Evolutionary conservation across 306 rosid species (phyloP), one percentile per base, ranked within the genome.

Genomic region (Coriaria nepalensis): DNA sequence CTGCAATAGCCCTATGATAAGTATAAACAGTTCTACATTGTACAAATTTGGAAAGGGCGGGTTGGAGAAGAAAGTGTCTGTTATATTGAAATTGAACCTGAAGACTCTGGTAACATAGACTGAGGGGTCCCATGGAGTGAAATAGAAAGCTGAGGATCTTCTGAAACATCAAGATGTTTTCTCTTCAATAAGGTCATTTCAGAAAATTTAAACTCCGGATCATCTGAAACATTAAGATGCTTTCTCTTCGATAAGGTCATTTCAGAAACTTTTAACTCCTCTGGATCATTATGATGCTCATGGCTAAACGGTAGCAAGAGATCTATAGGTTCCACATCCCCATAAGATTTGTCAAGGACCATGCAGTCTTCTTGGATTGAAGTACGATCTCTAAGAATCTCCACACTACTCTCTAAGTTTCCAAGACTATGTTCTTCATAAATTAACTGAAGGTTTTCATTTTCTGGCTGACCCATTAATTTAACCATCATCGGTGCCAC

Each of bases 371-470:
- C 68, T 49, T 6, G 36, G 55, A 69, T 12, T 33, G 43, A 20
- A 51, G 57, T 57, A 61, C 61, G 58, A 62, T 41, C 72, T 41
- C 38, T 70, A 58, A 66, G 63, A 52, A 62, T 72, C 76, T 67
- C 80, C 44, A 45, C 57, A 49, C 65, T 68, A 57, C 55, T 68
- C 48, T 39, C 58, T 47, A 51, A 58, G 54, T 14, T 57, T 45
- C 55, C 57, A 40, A 53, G 42, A 33, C 20, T 61, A 40, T 8
- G 35, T 37, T 49, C 69, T 65, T 60, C 73, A 33, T 44, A 40
- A 53, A 53, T 54, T 33, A 51, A 53, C 46, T 37, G 63, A 48
- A 20, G 47, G 37, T 34, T 61, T 66, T 49, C 59, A 55, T 54
- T 54, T 47, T 59, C 65, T 33, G 55, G 56, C 36, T 45, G 66